phyloP scores from a whole-genome alignment of 2,329 filamentous ascomycete genomes.

The Septoria petroselini region DNA sequence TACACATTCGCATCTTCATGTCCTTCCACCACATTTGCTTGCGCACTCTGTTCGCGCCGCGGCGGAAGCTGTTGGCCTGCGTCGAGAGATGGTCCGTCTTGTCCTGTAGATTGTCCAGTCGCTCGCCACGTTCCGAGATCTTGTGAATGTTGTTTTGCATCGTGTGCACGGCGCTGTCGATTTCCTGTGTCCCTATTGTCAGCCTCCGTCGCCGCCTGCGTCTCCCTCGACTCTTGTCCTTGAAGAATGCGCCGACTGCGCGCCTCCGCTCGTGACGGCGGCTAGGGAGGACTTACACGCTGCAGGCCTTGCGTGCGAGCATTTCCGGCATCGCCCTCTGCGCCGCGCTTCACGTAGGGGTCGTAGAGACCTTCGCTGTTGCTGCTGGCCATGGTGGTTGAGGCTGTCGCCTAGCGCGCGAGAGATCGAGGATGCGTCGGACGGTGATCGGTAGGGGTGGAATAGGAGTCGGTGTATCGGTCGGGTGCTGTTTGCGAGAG shows the following conservation, averaged over 20 bases:
- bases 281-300: slow-evolving; percentile 18
- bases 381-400: slow-evolving; percentile 25
- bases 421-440: slow-evolving; percentile 15
- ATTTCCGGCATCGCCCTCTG: slow-evolving; percentile 23
- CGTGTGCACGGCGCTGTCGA: slow-evolving; percentile 88
- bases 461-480: slow-evolving; percentile 1
- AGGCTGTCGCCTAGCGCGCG: slow-evolving; percentile 12
- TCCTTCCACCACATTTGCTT: slow-evolving; percentile 99
- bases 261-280: background rate
- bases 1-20: slow-evolving; percentile 99
- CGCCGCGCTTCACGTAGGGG: slow-evolving; percentile 31
- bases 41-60: slow-evolving; percentile 91
- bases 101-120: slow-evolving; percentile 82
- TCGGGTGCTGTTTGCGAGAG: slow-evolving; percentile 3
- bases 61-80: slow-evolving; percentile 91
- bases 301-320: slow-evolving; percentile 29
- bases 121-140: slow-evolving; percentile 87
- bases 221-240: slow-evolving; percentile 2
- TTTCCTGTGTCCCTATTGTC: slow-evolving; percentile 64
- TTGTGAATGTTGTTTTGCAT: slow-evolving; percentile 99
- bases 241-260: slow-evolving; percentile 13
- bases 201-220: slow-evolving; percentile 11
- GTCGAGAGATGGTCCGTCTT: slow-evolving; percentile 91
- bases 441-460: background rate
- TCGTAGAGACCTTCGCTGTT: slow-evolving; percentile 28